A percentile compares a stretch with the other conserved stretches of the same genome.
Conservation (phyloP, 345 rosid genomes). For the Lenwebbia sp. region DNA sequence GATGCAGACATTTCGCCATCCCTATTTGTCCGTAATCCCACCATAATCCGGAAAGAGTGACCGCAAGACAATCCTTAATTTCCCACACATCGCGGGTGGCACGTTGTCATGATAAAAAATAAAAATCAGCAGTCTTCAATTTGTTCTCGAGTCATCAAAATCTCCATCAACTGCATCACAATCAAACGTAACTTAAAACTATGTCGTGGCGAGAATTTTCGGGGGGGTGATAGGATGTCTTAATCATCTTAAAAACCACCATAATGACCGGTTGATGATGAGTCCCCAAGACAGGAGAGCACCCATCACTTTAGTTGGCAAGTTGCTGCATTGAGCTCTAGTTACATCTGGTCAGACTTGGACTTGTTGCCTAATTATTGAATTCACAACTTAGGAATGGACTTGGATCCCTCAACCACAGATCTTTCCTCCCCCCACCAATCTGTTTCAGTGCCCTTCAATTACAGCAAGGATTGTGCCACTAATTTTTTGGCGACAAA, state of each 20-base stretch:
- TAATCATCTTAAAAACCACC: not conserved
- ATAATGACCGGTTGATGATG: not conserved
- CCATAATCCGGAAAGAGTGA: not conserved
- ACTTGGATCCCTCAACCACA: not conserved
- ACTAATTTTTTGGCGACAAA: not conserved
- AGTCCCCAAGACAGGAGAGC: not conserved
- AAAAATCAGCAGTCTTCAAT: not conserved
- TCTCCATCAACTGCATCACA: not conserved
- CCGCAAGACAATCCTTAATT: not conserved
- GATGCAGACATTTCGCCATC: not conserved
- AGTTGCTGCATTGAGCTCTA: not conserved
- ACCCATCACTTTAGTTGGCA: not conserved
- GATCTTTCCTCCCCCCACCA: not conserved
- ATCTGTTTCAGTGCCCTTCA: not conserved
- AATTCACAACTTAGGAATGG: not conserved
- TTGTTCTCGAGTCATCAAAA: not conserved
- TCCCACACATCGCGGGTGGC: not conserved
- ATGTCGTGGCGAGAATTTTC: not conserved
- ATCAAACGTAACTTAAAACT: not conserved
- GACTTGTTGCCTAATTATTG: slow-evolving; percentile 2
- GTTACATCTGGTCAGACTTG: not conserved
- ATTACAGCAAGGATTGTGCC: not conserved
- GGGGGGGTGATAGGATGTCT: not conserved
- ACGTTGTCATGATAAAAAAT: not conserved
- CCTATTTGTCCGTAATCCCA: not conserved